Evolutionary conservation across 2,329 filamentous ascomycete genomes (phyloP).

Genomic region (Epichloe hybrida): DNA sequence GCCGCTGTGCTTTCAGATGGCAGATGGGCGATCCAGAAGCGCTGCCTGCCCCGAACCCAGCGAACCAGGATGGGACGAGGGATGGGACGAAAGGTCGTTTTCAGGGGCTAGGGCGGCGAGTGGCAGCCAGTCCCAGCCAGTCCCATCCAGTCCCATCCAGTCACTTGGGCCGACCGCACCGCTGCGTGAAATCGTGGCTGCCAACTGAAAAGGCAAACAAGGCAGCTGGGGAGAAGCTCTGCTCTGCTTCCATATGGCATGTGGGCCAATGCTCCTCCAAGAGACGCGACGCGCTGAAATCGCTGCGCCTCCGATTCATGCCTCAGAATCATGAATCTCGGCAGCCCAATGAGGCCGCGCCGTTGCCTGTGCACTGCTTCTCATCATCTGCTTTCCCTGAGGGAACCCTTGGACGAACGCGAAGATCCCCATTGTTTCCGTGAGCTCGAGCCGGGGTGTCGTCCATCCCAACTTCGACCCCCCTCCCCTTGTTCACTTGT

Average conservation of each 20-base stretch:
- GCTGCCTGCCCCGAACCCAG: not conserved
- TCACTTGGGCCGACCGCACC: not conserved
- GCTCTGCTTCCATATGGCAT: not conserved
- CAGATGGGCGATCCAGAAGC: not conserved
- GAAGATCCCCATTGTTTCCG: constrained; percentile 2
- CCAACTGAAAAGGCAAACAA: too few species aligned
- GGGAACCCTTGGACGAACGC: not conserved
- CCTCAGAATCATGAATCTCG: not conserved
- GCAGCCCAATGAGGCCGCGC: not conserved
- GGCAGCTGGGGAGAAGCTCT: too few species aligned
- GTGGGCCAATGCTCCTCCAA: not conserved
- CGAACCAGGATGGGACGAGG: not conserved
- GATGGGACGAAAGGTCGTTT: not conserved
- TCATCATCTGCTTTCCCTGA: not conserved
- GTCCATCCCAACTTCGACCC: not conserved
- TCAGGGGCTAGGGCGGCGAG: not conserved
- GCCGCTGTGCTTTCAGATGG: not conserved
- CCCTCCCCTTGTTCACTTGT: not conserved
- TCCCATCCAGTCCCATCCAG: not conserved
- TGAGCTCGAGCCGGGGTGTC: not conserved
- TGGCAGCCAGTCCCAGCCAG: not conserved
- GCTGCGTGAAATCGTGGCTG: not conserved
- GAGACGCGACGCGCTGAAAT: too few species aligned
- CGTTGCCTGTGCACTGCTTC: not conserved
- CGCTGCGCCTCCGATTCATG: not conserved